phyloP scores from a whole-genome alignment of 805 yeast genomes.

The Nakazawaea ernobii region DNA sequence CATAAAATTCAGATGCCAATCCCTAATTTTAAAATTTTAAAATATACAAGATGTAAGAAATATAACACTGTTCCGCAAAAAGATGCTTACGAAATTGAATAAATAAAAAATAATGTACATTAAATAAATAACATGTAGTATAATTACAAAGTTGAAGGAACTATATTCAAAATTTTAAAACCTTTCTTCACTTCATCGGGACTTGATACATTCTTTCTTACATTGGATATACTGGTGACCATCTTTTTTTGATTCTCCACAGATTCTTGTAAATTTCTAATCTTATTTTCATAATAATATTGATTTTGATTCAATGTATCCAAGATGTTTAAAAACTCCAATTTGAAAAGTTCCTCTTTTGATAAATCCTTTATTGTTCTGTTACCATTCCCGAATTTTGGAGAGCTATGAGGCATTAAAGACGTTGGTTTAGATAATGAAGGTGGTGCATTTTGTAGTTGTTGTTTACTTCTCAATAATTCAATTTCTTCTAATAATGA shows the following conservation, averaged over 20 bases:
- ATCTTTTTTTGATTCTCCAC: slow-evolving; percentile 3
- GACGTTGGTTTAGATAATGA: not conserved
- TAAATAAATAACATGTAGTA: no score
- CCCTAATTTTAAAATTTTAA: no score
- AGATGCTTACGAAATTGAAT: no score
- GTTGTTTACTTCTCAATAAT: not conserved
- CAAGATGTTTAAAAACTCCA: slow-evolving; percentile 5
- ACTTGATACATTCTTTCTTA: not conserved
- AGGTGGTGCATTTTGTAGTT: not conserved
- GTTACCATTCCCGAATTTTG: not conserved
- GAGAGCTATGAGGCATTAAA: not conserved
- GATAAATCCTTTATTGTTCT: slow-evolving; percentile 5
- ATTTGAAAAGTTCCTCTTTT: slow-evolving; percentile 8
- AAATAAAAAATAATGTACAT: no score
- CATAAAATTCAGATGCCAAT: no score
- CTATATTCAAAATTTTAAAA: slow-evolving; percentile 5
- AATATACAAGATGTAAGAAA: no score
- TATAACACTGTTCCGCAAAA: no score
- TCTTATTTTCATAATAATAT: slow-evolving; percentile 7
- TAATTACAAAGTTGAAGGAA: not conserved
- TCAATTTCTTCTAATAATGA: slow-evolving; percentile 2
- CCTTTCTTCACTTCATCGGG: not conserved
- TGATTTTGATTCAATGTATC: slow-evolving; percentile 5
- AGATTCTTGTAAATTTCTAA: slow-evolving; percentile 1
- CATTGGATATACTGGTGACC: slow-evolving; percentile 1